Base-by-base conservation (phyloP, 805 yeast genomes). In the Naumovozyma castellii region DNA sequence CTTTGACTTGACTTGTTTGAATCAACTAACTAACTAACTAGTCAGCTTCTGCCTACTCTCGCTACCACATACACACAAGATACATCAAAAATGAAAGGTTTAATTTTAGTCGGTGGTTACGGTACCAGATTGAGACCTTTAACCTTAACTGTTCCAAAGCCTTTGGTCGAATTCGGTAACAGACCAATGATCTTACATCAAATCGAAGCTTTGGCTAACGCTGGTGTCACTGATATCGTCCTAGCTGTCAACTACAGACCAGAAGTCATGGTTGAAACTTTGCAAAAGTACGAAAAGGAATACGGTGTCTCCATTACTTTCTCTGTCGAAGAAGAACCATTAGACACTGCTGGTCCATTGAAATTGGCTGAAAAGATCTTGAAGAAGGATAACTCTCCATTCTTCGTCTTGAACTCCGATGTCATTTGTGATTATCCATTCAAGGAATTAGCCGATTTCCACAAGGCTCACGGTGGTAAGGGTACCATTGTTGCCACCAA, bases 91-190 rank as follows among this genome's bases (percentile, higher is more conserved):
- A 86, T 87, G 97, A 87, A 87, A 75, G 96, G 95, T 65, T 79
- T 90, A 68, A 90, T 90, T 76, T 80, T 90, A 66, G 97, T 90
- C 57, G 98, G 98, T 64, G 98, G 98, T 69, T 92, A 88, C 75
- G 99, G 99, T 76, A 92, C 99, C 61, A 92, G 99, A 74, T 83
- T 92, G 73, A 88, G 99, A 78, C 99, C 99, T 48, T 75, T 92
- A 60, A 88, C 97, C 47, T 73, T 88, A 57, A 86, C 97, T 43
- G 76, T 81, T 50, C 97, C 97, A 66, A 88, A 88, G 71, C 97
- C 97, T 38, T 75, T 88, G 67, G 97, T 88, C 50, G 97, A 90
- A 71, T 92, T 92, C 61, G 99, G 84, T 66, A 92, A 92, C 84
- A 84, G 90, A 72, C 97, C 99, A 60, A 92, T 92, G 98, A 92